Conservation (phyloP, 2,329 filamentous ascomycete species). For the Scedosporium dehoogii region DNA sequence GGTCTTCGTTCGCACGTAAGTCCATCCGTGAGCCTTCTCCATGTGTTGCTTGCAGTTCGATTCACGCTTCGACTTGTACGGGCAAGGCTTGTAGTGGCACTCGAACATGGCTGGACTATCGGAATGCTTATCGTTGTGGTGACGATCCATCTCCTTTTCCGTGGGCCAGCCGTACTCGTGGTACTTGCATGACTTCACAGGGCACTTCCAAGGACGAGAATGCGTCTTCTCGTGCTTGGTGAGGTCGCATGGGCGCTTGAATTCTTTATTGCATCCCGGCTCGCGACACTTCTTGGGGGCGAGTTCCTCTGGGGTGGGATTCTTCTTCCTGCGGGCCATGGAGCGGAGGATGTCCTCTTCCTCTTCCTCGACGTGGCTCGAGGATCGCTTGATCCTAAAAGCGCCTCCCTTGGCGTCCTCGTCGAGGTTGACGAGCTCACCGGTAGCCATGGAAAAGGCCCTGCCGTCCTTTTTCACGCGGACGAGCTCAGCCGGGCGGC, state of each 20-base stretch:
- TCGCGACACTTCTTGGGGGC: conserved; percentile 70
- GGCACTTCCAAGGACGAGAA: conserved; percentile 91
- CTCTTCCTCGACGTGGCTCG: conserved; percentile 61
- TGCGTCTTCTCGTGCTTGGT: conserved; percentile 99
- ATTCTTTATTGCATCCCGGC: conserved; percentile 74
- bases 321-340: conserved; percentile 94
- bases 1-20: conserved; percentile 86
- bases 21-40: conserved; percentile 91
- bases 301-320: conserved; percentile 74
- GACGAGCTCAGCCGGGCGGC: conserved; percentile 74
- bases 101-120: conserved; percentile 68
- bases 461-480: conserved; percentile 73
- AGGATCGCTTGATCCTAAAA: conserved; percentile 54
- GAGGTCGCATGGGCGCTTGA: conserved; percentile 92
- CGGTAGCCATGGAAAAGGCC: conserved; percentile 66
- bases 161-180: conserved; percentile 87
- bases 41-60: conserved; percentile 98
- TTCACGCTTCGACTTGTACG: conserved; percentile 90
- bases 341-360: conserved; percentile 79
- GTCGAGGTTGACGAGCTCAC: conserved; percentile 47
- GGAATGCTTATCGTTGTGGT: conserved; percentile 94
- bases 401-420: conserved; percentile 32
- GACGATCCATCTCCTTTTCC: conserved; percentile 93
- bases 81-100: conserved; percentile 74
- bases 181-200: conserved; percentile 75